Evolutionary conservation across 305 asterid genomes (phyloP).

Genomic region (Fraxinus nigra): DNA sequence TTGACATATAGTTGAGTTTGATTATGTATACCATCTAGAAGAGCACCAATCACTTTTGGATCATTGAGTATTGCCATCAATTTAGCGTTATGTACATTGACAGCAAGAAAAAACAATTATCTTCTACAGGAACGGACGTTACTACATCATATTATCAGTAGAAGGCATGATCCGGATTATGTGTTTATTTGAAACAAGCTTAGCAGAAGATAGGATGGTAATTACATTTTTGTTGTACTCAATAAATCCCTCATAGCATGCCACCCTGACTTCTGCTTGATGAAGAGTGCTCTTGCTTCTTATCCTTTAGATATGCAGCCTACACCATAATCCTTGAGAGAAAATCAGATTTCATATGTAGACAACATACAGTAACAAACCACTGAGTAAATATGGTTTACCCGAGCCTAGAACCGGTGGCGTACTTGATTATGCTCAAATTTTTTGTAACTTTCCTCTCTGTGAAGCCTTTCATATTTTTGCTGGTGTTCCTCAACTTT

Average conservation of each 20-base stretch:
- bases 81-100: conserved; percentile 70
- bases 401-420: conserved; percentile 86
- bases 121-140: not conserved
- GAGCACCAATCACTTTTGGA: conserved; percentile 91
- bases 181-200: not conserved
- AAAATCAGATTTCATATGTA: conserved; percentile 9
- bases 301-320: conserved; percentile 91
- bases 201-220: not conserved
- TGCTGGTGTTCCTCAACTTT: too few species aligned
- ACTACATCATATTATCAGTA: conserved; percentile 6
- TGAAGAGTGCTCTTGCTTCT: conserved; percentile 70
- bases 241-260: conserved; percentile 62
- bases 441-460: conserved; percentile 65
- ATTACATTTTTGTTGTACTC: conserved; percentile 88
- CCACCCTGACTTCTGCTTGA: conserved; percentile 62
- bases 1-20: conserved; percentile 3
- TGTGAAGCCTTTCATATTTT: too few species aligned
- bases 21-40: conserved; percentile 71
- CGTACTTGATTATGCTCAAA: conserved; percentile 63
- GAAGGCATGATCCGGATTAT: not conserved
- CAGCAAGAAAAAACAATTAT: not conserved
- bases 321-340: conserved; percentile 15
- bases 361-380: not conserved
- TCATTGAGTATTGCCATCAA: conserved; percentile 87
- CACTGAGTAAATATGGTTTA: conserved; percentile 23